Evolutionary conservation across 2,329 filamentous ascomycete species (phyloP).

Genomic region (Aspergillus ustus): DNA sequence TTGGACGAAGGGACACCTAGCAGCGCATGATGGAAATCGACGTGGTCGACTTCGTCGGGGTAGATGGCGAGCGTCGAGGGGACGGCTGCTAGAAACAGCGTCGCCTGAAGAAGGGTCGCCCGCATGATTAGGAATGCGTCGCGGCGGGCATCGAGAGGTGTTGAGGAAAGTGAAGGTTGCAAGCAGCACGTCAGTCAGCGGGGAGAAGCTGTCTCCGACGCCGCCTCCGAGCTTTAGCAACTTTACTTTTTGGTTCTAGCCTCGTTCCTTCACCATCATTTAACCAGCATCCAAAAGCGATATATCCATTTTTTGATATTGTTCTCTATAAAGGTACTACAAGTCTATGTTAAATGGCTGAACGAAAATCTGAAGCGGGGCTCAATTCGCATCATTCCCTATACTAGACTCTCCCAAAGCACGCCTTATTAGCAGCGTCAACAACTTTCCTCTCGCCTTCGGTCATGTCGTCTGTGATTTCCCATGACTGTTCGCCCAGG

Average conservation of each 20-base stretch:
- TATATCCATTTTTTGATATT: background rate
- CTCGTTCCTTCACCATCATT: background rate
- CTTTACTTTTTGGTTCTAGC: background rate
- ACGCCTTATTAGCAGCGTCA: constrained; percentile 58
- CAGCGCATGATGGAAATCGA: constrained; percentile 92
- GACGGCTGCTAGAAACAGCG: constrained; percentile 48
- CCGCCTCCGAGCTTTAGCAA: constrained; percentile 4
- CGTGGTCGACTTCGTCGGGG: constrained; percentile 84
- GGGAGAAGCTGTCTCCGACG: background rate
- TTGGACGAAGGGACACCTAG: constrained; percentile 80
- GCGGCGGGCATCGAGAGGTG: constrained; percentile 38
- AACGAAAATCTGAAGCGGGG: background rate
- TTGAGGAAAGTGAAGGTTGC: constrained; percentile 7
- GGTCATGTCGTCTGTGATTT: constrained; percentile 51
- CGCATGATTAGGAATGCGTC: constrained; percentile 35
- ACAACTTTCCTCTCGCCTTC: constrained; percentile 58
- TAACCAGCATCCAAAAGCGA: background rate
- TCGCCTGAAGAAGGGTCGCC: constrained; percentile 40
- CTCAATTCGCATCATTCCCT: background rate
- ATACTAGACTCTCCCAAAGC: constrained; percentile 43
- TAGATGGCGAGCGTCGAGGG: constrained; percentile 71
- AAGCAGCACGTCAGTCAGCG: constrained; percentile 3
- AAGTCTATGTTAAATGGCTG: background rate
- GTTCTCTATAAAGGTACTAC: background rate
- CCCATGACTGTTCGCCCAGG: constrained; percentile 55